Conservation (phyloP, 1,284 basidiomycete species). For the Rhodofomes roseus region DNA sequence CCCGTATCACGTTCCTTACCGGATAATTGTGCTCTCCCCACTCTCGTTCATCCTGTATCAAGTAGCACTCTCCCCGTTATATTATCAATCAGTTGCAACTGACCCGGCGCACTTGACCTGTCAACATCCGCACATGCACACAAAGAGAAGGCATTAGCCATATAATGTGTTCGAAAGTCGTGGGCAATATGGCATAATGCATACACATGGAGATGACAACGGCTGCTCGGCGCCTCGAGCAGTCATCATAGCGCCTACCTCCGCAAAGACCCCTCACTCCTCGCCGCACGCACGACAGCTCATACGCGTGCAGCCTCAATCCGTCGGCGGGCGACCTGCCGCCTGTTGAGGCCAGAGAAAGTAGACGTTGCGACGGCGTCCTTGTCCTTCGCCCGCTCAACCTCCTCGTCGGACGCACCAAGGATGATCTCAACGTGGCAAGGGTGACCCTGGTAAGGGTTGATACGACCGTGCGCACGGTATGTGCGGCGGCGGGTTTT, state of each 20-base stretch:
- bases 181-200: slow-evolving; percentile 27
- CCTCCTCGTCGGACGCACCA: slow-evolving; percentile 71
- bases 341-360: slow-evolving; percentile 69
- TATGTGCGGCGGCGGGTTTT: slow-evolving; percentile 99
- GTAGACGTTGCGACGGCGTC: slow-evolving; percentile 45
- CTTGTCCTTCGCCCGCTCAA: slow-evolving; percentile 89
- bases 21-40: not conserved
- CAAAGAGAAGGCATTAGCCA: not conserved
- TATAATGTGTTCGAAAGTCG: not conserved
- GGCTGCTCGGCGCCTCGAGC: slow-evolving; percentile 14
- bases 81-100: not conserved
- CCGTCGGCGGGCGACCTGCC: slow-evolving; percentile 79
- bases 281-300: slow-evolving; percentile 1
- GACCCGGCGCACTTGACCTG: not conserved
- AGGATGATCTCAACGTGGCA: slow-evolving; percentile 96
- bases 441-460: slow-evolving; percentile 89
- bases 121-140: not conserved
- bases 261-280: slow-evolving; percentile 9
- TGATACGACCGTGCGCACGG: slow-evolving; percentile 96
- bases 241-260: slow-evolving; percentile 16
- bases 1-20: not conserved
- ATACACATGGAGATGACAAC: slow-evolving; percentile 28
- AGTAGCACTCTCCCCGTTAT: slow-evolving; percentile 2
- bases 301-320: slow-evolving; percentile 69
- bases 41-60: not conserved